phyloP scores from a whole-genome alignment of 495 filamentous ascomycete species.

The Neurospora tetrasperma region DNA sequence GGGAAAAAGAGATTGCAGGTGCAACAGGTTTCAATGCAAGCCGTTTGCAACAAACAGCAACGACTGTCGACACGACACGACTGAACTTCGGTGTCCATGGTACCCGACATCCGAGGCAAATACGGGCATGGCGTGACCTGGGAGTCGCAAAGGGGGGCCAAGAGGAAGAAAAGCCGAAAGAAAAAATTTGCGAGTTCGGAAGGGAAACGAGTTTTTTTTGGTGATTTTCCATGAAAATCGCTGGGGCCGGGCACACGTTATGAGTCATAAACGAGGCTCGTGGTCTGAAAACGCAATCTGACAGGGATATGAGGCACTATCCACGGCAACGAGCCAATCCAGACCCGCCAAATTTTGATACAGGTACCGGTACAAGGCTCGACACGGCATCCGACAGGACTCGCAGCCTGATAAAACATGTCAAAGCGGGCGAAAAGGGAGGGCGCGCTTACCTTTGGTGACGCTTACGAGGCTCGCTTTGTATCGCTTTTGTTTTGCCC shows the following conservation, averaged over 20 bases:
- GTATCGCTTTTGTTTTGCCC: background rate
- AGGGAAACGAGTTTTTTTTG: background rate
- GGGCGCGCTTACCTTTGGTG: background rate
- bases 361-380: slow-evolving; percentile 11
- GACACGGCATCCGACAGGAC: background rate
- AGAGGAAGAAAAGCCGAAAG: background rate
- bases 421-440: background rate
- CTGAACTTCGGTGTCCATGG: background rate
- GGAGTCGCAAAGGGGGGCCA: background rate
- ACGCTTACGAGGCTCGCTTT: background rate
- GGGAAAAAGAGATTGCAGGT: background rate
- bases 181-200: background rate
- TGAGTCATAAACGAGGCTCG: slow-evolving; percentile 19
- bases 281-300: slow-evolving; percentile 4
- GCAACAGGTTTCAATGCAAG: background rate
- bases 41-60: background rate
- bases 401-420: background rate
- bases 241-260: slow-evolving; percentile 3
- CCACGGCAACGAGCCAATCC: slow-evolving; percentile 6
- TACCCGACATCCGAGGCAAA: background rate
- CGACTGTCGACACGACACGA: background rate
- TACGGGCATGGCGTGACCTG: background rate
- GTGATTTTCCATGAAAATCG: background rate
- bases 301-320: slow-evolving; percentile 9
- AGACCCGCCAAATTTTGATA: background rate